phyloP scores from a whole-genome alignment of 2,329 filamentous ascomycete genomes.

The Hymenoscyphus scutula region DNA sequence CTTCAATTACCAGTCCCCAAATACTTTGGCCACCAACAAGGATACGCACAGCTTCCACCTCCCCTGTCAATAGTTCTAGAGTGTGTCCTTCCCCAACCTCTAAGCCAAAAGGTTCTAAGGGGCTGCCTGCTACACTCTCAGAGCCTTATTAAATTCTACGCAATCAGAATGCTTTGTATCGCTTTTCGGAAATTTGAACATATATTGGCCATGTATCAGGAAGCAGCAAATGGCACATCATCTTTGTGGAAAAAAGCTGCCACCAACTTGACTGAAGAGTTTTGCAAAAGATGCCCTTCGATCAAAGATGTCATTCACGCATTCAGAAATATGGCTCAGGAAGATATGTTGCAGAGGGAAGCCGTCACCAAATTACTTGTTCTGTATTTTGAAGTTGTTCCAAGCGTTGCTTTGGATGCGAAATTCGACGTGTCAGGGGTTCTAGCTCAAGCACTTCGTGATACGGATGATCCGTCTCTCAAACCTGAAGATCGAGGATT shows the following conservation, averaged over 20 bases:
- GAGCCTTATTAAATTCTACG: constrained; percentile 82
- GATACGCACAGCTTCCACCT: constrained; percentile 67
- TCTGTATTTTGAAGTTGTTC: constrained; percentile 81
- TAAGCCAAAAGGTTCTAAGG: constrained; percentile 75
- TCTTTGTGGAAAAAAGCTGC: constrained; percentile 68
- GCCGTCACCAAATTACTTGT: constrained; percentile 74
- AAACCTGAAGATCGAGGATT: constrained; percentile 51
- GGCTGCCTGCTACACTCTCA: constrained; percentile 77
- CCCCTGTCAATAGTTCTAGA: constrained; percentile 77
- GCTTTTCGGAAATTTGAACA: constrained; percentile 73
- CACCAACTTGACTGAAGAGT: constrained; percentile 67
- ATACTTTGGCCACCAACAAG: constrained; percentile 65
- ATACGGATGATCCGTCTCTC: constrained; percentile 50
- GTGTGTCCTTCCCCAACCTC: constrained; percentile 77
- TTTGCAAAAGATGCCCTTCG: constrained; percentile 73
- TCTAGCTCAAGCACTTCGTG: constrained; percentile 65
- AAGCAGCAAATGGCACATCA: constrained; percentile 37
- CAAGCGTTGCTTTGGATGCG: constrained; percentile 74
- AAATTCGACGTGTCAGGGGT: constrained; percentile 85
- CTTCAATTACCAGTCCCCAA: constrained; percentile 72
- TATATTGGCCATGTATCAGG: constrained; percentile 42
- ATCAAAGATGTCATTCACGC: constrained; percentile 77
- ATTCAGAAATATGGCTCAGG: constrained; percentile 66
- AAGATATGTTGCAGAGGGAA: constrained; percentile 73
- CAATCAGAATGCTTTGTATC: constrained; percentile 72